Evolutionary conservation across 495 filamentous ascomycete genomes (phyloP).

Genomic region (Cercophora scortea): DNA sequence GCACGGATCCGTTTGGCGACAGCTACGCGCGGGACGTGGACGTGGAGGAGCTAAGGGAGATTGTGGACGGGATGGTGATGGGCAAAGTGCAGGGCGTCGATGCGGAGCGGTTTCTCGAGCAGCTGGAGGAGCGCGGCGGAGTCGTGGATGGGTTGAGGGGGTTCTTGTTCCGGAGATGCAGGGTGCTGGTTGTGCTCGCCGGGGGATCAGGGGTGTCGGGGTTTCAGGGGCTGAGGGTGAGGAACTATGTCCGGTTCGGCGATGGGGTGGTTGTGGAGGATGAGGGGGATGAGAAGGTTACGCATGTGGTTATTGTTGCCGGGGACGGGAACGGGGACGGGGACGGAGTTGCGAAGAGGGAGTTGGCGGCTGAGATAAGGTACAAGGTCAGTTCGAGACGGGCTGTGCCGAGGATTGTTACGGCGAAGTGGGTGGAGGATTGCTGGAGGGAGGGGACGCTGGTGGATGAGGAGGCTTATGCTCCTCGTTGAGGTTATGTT

Average conservation of each 20-base stretch:
- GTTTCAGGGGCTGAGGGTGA: slow-evolving; percentile 18
- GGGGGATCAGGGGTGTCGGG: slow-evolving; percentile 8
- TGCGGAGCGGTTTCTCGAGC: slow-evolving; percentile 35
- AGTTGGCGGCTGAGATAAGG: slow-evolving; percentile 35
- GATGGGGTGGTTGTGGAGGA: slow-evolving; percentile 45
- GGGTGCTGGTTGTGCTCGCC: slow-evolving; percentile 42
- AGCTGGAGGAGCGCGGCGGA: slow-evolving; percentile 44
- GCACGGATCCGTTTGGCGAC: slow-evolving; percentile 71
- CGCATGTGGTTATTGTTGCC: slow-evolving; percentile 55
- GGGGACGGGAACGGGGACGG: slow-evolving; percentile 17
- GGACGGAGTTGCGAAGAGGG: slow-evolving; percentile 12
- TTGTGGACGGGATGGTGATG: slow-evolving; percentile 41
- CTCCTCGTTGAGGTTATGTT: not conserved
- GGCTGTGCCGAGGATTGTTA: slow-evolving; percentile 63
- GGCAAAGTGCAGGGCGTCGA: slow-evolving; percentile 7
- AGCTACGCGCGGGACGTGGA: slow-evolving; percentile 71
- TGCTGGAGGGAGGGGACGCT: slow-evolving; percentile 73
- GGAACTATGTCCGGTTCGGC: slow-evolving; percentile 54
- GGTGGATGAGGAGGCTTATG: slow-evolving; percentile 70
- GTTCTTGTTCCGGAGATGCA: slow-evolving; percentile 60
- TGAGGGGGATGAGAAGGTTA: slow-evolving; percentile 43
- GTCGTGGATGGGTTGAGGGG: slow-evolving; percentile 42
- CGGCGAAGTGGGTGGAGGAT: slow-evolving; percentile 63
- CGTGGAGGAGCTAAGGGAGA: slow-evolving; percentile 53
- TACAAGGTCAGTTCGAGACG: slow-evolving; percentile 31